A percentile compares a stretch with the other conserved stretches of the same genome.
Conservation (phyloP, 495 filamentous ascomycete genomes). For the Annulohypoxylon maeteangense region DNA sequence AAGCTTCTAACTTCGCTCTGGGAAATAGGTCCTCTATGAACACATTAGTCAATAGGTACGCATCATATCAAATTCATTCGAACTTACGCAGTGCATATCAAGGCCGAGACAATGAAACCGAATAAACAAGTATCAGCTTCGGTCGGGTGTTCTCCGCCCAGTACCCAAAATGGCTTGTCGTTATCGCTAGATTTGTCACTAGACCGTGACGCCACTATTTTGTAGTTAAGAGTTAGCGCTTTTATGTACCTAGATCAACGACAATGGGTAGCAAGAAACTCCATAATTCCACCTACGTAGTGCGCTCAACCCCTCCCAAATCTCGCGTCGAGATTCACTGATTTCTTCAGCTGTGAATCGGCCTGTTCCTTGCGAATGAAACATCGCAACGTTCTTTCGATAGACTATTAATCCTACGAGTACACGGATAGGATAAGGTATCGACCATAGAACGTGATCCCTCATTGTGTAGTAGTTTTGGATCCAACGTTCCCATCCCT, state of each 20-base stretch:
- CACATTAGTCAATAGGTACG: slow-evolving; percentile 6
- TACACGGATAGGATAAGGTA: slow-evolving; percentile 64
- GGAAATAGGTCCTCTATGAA: slow-evolving; percentile 59
- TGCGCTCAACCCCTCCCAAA: slow-evolving; percentile 63
- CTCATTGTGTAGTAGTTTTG: slow-evolving; percentile 73
- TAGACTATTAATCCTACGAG: slow-evolving; percentile 65
- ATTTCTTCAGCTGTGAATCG: slow-evolving; percentile 64
- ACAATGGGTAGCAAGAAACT: not conserved
- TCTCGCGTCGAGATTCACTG: slow-evolving; percentile 53
- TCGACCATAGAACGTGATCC: slow-evolving; percentile 55
- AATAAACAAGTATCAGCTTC: slow-evolving; percentile 68
- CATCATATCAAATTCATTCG: too few relatives aligned
- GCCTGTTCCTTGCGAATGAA: slow-evolving; percentile 67
- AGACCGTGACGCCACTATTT: slow-evolving; percentile 26
- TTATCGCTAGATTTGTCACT: slow-evolving; percentile 17
- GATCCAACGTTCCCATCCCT: slow-evolving; percentile 64
- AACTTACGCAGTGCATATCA: slow-evolving; percentile 67
- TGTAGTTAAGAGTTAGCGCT: slow-evolving; percentile 24
- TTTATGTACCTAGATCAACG: not conserved
- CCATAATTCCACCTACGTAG: slow-evolving; percentile 37
- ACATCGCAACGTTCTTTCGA: slow-evolving; percentile 51
- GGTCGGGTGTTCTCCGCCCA: slow-evolving; percentile 64
- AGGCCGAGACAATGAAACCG: slow-evolving; percentile 62
- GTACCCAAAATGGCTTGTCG: slow-evolving; percentile 63
- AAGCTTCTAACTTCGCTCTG: slow-evolving; percentile 55